These are phyloP conservation scores for Lepidium africanum DNA, from an alignment of 345 rosid genomes.

Conservation along the genomic window DNA sequence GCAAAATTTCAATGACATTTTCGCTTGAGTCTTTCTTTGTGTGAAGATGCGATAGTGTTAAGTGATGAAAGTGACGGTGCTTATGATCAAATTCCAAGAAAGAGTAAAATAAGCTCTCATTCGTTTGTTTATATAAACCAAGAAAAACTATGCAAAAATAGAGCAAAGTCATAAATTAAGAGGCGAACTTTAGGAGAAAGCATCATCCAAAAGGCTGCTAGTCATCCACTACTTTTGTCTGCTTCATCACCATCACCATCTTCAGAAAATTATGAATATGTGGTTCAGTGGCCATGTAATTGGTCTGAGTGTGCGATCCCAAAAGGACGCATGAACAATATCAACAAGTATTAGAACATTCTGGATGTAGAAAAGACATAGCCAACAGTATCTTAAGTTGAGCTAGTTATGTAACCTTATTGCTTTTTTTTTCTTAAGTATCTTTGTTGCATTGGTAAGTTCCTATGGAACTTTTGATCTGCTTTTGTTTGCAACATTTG, in stretches of 20 bases:
- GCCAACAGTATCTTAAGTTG: background rate
- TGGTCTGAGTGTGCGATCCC: slow-evolving; percentile 6
- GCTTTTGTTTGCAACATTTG: too few relatives aligned
- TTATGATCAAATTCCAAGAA: background rate
- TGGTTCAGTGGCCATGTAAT: background rate
- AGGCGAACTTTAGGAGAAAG: background rate
- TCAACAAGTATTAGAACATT: slow-evolving; percentile 8
- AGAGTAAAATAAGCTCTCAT: background rate
- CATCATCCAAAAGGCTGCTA: background rate
- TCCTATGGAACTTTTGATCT: too few relatives aligned
- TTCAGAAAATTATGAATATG: background rate
- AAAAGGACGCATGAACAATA: background rate
- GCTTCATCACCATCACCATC: background rate
- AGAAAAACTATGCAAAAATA: background rate
- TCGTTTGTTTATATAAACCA: background rate
- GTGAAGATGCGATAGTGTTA: background rate
- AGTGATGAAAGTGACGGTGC: background rate
- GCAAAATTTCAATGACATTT: background rate
- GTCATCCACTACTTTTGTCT: too few relatives aligned
- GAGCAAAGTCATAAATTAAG: background rate
- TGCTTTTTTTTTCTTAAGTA: too few relatives aligned
- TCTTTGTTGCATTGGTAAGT: background rate
- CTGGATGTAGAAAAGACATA: background rate
- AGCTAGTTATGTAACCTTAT: background rate
- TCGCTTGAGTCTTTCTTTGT: background rate